Evolutionary conservation across 352 stramenopile species (phyloP).

Genomic region (Phytophthora macrochlamydospora): DNA sequence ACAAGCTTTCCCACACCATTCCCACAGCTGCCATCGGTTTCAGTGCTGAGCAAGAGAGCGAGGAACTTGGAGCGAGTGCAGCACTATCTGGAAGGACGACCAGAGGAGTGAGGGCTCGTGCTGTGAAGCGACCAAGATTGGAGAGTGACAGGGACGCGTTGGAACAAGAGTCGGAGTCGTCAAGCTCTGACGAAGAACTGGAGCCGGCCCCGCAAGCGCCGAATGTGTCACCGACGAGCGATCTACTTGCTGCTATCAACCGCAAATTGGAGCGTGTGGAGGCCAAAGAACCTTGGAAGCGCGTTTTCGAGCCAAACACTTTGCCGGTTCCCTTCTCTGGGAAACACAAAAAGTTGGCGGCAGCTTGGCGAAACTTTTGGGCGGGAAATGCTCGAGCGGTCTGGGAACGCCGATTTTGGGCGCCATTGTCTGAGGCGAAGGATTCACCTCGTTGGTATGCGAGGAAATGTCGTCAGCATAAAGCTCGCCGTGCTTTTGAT

Average conservation of each 20-base stretch:
- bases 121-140: not conserved
- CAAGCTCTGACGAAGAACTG: slow-evolving; percentile 1
- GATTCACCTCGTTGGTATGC: not conserved
- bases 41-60: not conserved
- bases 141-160: not conserved
- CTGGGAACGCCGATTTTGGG: slow-evolving; percentile 37
- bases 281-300: slow-evolving; percentile 15
- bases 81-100: not conserved
- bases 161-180: not conserved
- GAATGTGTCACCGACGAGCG: not conserved
- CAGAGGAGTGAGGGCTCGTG: not conserved
- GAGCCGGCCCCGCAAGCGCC: not conserved
- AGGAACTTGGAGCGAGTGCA: not conserved
- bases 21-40: not conserved
- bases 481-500: slow-evolving; percentile 12
- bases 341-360: slow-evolving; percentile 9
- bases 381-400: slow-evolving; percentile 22
- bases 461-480: slow-evolving; percentile 23
- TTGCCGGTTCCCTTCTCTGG: slow-evolving; percentile 15
- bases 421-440: slow-evolving; percentile 10
- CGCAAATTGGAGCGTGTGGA: slow-evolving; percentile 8
- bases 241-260: slow-evolving; percentile 8
- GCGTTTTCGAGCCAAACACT: slow-evolving; percentile 6
- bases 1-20: not conserved
- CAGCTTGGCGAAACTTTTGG: slow-evolving; percentile 21